phyloP scores from a whole-genome alignment of 1,284 basidiomycete species.

The Singerocomus inundabilis region DNA sequence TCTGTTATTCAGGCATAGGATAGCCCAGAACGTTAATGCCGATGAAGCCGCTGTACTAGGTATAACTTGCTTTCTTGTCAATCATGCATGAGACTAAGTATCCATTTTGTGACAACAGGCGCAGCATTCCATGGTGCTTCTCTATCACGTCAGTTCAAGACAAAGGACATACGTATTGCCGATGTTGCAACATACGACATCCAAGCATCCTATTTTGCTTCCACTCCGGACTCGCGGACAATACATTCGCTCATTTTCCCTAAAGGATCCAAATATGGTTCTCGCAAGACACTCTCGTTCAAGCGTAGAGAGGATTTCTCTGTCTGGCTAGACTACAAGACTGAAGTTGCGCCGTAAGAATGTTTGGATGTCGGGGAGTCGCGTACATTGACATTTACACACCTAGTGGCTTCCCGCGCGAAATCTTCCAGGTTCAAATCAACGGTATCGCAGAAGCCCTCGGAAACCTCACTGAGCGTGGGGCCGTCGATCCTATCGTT shows the following conservation, averaged over 20 bases:
- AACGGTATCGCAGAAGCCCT: conserved; percentile 69
- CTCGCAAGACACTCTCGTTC: conserved; percentile 82
- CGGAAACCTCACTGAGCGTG: conserved; percentile 71
- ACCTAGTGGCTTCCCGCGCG: conserved; percentile 60
- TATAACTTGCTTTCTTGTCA: conserved; percentile 14
- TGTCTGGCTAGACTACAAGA: conserved; percentile 72
- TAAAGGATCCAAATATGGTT: conserved; percentile 67
- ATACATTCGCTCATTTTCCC: conserved; percentile 79
- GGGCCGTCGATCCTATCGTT: conserved; percentile 70
- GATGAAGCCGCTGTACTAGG: conserved; percentile 96
- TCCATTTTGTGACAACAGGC: conserved; percentile 36
- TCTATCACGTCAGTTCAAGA: conserved; percentile 90
- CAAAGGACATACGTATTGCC: conserved; percentile 86
- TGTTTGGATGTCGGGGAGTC: not conserved
- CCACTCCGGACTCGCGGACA: conserved; percentile 57
- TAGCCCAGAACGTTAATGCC: conserved; percentile 93
- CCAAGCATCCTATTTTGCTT: conserved; percentile 72
- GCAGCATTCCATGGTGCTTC: conserved; percentile 93
- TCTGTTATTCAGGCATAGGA: conserved; percentile 55
- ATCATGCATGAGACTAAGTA: conserved; percentile 3
- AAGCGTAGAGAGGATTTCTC: conserved; percentile 75
- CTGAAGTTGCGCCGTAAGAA: conserved; percentile 54
- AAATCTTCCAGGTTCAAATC: conserved; percentile 68
- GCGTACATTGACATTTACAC: conserved; percentile 4
- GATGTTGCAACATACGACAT: conserved; percentile 76